phyloP scores from a whole-genome alignment of 768 basidiomycete species.

The Mycena floridula region DNA sequence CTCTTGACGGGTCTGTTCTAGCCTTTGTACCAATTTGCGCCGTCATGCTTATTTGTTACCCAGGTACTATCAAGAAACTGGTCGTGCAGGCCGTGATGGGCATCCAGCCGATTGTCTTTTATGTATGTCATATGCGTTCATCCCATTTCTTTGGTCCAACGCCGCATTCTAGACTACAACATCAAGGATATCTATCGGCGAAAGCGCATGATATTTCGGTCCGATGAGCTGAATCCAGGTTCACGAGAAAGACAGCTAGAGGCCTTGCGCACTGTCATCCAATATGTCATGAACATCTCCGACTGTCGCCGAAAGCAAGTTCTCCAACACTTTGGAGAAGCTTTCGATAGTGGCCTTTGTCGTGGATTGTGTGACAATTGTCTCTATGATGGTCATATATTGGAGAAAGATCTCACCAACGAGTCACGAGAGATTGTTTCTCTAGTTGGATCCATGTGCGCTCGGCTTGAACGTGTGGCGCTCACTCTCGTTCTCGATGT shows the following conservation, averaged over 20 bases:
- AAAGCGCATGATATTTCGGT: constrained; percentile 52
- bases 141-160: not conserved
- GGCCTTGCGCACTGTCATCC: constrained; percentile 62
- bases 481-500: constrained; percentile 51
- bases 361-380: constrained; percentile 82
- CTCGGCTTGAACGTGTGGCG: constrained; percentile 49
- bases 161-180: constrained; percentile 3
- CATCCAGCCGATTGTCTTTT: constrained; percentile 78
- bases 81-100: constrained; percentile 92
- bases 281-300: constrained; percentile 73
- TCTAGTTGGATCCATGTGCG: constrained; percentile 43
- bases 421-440: constrained; percentile 50
- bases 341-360: constrained; percentile 65
- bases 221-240: constrained; percentile 49
- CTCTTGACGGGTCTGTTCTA: constrained; percentile 67
- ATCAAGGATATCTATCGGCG: constrained; percentile 54
- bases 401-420: constrained; percentile 52
- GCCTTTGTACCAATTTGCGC: not conserved
- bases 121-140: constrained; percentile 43
- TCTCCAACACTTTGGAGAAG: constrained; percentile 88
- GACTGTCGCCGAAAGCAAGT: constrained; percentile 86
- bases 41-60: not conserved
- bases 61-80: constrained; percentile 90
- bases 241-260: constrained; percentile 59
- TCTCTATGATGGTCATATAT: constrained; percentile 35